Evolutionary conservation across 257 asterid species (phyloP), one percentile per base, ranked within the genome.

Genomic region (Scutellaria minor): DNA sequence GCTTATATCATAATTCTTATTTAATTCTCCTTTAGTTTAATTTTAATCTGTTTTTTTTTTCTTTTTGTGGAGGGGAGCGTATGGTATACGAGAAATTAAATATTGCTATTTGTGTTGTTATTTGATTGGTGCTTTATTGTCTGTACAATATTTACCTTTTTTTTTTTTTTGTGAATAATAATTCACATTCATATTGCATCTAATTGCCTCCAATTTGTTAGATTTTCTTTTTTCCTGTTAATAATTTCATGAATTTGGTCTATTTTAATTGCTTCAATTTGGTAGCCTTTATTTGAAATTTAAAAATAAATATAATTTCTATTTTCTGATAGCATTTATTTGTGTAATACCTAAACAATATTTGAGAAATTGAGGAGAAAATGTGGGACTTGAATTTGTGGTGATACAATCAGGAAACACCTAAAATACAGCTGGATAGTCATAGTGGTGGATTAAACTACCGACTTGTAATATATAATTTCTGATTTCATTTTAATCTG

Each of bases 151-250:
- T 56, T 40, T 53, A 53, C 59, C 4, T 18, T 47, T 27, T 48
- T 1, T 14, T 72, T 14, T 72, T 52, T 78, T 51, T 76, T 76
- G 81, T 80, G 81, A 75, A 80, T 75, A 80, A 71, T 60, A 72
- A 72, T 68, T 70, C 70, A 64, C 76, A 62, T 37, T 50, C 52
- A 48, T 12, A 12, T 58, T 27, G 27, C 24, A 2, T 35, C 27
- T 24, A 51, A 50, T 24, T 50, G 50, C 27, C 57, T 41, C 41
- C 6, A 24, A 20, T 5, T 18, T 53, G 0, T 24, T 12, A 52
- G 27, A 52, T 15, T 14, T 6, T 14, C n/a, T n/a, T 52, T n/a
- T 52, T 14, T 0, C 7, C 31, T 52, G 15, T 52, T 6, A 14
- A 1, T 50, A 1, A 41, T 39, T 40, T 41, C 35, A 44, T 8